Evolutionary conservation across 495 filamentous ascomycete genomes (phyloP).

Genomic region (Neurospora discreta): DNA sequence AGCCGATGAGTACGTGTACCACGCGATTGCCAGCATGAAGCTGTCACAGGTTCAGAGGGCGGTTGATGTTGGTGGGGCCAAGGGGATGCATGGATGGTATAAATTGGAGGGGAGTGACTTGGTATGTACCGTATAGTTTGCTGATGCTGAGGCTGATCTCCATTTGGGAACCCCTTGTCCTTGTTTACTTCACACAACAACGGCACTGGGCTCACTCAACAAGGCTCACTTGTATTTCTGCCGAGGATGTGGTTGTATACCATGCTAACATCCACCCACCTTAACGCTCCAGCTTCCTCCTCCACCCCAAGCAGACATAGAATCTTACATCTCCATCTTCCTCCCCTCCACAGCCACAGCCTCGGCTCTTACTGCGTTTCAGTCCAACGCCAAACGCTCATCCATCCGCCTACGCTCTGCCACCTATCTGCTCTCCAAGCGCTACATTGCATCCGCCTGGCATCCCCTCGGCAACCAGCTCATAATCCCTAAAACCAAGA

Average conservation of each 20-base stretch:
- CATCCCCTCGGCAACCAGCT: conserved; percentile 9
- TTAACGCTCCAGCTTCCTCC: conserved; percentile 22
- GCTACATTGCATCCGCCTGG: conserved; percentile 19
- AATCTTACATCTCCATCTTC: conserved; percentile 50
- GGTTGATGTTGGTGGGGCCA: conserved; percentile 31
- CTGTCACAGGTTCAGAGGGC: conserved; percentile 43
- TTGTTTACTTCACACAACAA: background rate
- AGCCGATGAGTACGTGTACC: conserved; percentile 45
- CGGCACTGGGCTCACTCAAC: background rate
- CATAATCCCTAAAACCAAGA: conserved; percentile 3
- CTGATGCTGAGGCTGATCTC: background rate
- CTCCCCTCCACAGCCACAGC: conserved; percentile 33
- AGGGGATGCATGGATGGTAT: conserved; percentile 34
- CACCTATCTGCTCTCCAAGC: conserved; percentile 34
- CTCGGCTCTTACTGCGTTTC: conserved; percentile 41
- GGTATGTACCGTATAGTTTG: conserved; percentile 7
- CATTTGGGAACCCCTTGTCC: background rate
- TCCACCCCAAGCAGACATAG: conserved; percentile 38
- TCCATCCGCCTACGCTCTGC: conserved; percentile 41
- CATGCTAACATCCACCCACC: conserved; percentile 1
- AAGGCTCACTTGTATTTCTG: background rate
- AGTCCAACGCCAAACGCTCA: conserved; percentile 45
- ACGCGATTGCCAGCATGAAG: conserved; percentile 39
- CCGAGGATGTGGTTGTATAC: too few relatives aligned
- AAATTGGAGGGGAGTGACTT: conserved; percentile 21